Percentiles rank a stretch among this genome's conserved stretches.
Conservation (phyloP, 768 basidiomycete genomes). For the Leccinum longicurvipes region DNA sequence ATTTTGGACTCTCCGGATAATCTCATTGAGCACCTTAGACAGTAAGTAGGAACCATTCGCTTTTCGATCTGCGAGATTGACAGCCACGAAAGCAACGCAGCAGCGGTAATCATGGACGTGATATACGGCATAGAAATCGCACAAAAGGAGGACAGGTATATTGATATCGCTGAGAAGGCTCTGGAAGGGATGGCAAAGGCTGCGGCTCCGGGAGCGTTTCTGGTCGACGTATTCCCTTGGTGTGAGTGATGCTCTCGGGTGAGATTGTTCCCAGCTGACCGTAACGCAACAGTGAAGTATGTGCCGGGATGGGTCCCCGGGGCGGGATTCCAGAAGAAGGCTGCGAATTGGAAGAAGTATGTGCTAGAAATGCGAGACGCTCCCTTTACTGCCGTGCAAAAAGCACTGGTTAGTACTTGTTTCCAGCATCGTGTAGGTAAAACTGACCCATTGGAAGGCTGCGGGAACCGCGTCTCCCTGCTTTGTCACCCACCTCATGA, state of each 20-base stretch:
- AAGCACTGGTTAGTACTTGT: conserved; percentile 35
- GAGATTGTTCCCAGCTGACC: conserved; percentile 1
- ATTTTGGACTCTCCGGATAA: conserved; percentile 42
- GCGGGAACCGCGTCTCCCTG: conserved; percentile 30
- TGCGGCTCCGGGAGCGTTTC: conserved; percentile 49
- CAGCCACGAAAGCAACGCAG: conserved; percentile 40
- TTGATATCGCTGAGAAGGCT: conserved; percentile 51
- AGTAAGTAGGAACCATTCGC: conserved; percentile 33
- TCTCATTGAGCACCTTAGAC: conserved; percentile 47
- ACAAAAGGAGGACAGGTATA: conserved; percentile 42
- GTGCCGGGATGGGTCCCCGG: conserved; percentile 53
- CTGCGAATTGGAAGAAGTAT: conserved; percentile 46
- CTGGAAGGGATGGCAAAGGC: conserved; percentile 50
- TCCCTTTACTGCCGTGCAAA: conserved; percentile 39
- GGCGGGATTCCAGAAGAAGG: conserved; percentile 48
- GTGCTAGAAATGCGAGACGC: conserved; percentile 47
- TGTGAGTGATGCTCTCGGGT: conserved; percentile 20
- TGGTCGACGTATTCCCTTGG: conserved; percentile 49
- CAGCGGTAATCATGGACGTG: conserved; percentile 51
- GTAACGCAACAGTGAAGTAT: conserved; percentile 41
- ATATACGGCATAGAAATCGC: conserved; percentile 49
- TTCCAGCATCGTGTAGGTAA: no score
- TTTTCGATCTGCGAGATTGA: background rate
- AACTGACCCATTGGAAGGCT: conserved; percentile 12
- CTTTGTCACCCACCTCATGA: conserved; percentile 29